Percentiles rank a stretch among this genome's conserved stretches.
Evolutionary conservation across 768 basidiomycete species (phyloP).

Genomic region (Serpula lacrymans): DNA sequence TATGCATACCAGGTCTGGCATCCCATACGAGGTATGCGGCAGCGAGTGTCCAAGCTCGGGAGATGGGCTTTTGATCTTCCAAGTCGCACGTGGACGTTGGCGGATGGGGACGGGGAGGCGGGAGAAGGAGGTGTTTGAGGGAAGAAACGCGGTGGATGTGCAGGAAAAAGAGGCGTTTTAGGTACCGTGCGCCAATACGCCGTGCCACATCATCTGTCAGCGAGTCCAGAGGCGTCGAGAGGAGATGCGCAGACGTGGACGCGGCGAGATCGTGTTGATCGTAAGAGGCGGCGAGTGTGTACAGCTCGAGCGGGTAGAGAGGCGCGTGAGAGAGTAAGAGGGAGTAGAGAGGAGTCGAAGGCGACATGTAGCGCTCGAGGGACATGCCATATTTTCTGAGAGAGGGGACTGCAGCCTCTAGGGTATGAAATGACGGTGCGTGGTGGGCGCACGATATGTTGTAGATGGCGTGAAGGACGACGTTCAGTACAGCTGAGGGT

Average conservation of each 20-base stretch:
- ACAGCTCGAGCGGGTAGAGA: constrained; percentile 36
- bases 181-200: constrained; percentile 39
- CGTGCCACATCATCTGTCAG: constrained; percentile 37
- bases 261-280: constrained; percentile 37
- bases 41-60: constrained; percentile 27
- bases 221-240: constrained; percentile 29
- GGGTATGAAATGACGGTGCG: constrained; percentile 21
- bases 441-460: constrained; percentile 21
- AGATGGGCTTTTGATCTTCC: constrained; percentile 16
- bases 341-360: constrained; percentile 25
- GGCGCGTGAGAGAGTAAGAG: constrained; percentile 34
- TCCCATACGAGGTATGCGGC: constrained; percentile 27
- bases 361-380: constrained; percentile 20
- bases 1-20: constrained; percentile 16
- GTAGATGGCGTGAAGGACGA: constrained; percentile 34
- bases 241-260: constrained; percentile 34
- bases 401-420: constrained; percentile 21
- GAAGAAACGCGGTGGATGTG: constrained; percentile 33
- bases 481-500: constrained; percentile 26
- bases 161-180: constrained; percentile 38
- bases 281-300: constrained; percentile 37
- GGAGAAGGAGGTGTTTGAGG: constrained; percentile 28
- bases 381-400: constrained; percentile 25
- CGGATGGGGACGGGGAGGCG: constrained; percentile 22
- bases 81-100: constrained; percentile 12